Evolutionary conservation across 1,284 basidiomycete genomes (phyloP), one percentile per base, ranked within the genome.

Genomic region (Naganishia albida): DNA sequence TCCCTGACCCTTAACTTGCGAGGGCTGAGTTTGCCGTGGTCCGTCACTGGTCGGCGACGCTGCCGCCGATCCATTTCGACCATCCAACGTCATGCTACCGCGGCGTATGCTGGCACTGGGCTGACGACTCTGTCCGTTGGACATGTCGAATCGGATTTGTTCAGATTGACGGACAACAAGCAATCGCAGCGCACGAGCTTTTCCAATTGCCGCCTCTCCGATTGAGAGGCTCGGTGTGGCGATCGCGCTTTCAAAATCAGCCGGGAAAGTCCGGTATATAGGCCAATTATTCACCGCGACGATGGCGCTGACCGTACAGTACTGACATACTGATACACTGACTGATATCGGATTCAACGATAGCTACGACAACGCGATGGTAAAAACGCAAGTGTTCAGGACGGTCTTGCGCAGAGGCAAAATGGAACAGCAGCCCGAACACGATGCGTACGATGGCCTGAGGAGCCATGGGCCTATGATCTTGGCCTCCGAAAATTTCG

Each of bases 161-260:
- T 34, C 6, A 10, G 42, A 43, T 43, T 4, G 42, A 15, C 42
- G 6, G 13, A 7, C n/a, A 18, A 43, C 42, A 15, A 34, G 34
- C 34, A 6, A 34, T 34, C 34, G 34, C 34, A 34, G 34, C 34
- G 34, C 34, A 4, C 34, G 10, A 34, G 34, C 34, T 34, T 34
- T 34, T 34, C 34, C 34, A 34, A 34, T 34, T 34, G 34, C 34
- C 49, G 28, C 15, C 55, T 59, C 34, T 38, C 30, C 43, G n/a
- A 46, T 23, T 59, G 16, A 18, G 12, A 4, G 26, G 43, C 28
- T 46, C 18, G 39, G 13, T 10, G 8, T 26, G 16, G 23, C 52
- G 23, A 54, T 54, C 52, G 52, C n/a, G 28, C 52, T 54, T 54
- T 42, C 23, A 7, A 20, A 18, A 43, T 18, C 42, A 20, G 42